phyloP scores from a whole-genome alignment of 108 stramenopile genomes.

The Asterionellopsis glacialis region DNA sequence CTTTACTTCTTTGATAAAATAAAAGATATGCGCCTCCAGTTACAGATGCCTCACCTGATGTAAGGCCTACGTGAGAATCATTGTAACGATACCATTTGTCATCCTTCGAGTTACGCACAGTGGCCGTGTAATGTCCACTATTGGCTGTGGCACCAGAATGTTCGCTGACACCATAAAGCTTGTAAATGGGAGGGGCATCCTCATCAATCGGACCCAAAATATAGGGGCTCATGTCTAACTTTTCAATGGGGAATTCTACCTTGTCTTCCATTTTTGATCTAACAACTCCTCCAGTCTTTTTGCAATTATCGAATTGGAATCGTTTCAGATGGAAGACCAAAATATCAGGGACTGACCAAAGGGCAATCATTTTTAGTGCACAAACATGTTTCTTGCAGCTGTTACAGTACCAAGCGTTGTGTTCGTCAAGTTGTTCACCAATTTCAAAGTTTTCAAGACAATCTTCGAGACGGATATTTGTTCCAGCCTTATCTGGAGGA shows the following conservation, averaged over 20 bases:
- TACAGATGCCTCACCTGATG: constrained; percentile 66
- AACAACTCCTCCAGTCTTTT: constrained; percentile 44
- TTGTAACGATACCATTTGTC: constrained; percentile 80
- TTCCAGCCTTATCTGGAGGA: constrained; percentile 39
- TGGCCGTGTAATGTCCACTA: constrained; percentile 86
- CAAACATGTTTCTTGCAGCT: constrained; percentile 77
- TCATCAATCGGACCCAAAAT: constrained; percentile 64
- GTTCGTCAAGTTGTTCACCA: constrained; percentile 80
- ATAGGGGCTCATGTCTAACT: constrained; percentile 56
- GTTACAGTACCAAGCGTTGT: constrained; percentile 83
- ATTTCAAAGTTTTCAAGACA: constrained; percentile 78
- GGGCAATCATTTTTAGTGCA: constrained; percentile 74
- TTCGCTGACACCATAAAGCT: constrained; percentile 77
- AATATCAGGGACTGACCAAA: constrained; percentile 81
- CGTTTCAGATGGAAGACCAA: constrained; percentile 77
- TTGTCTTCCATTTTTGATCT: constrained; percentile 72
- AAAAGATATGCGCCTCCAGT: constrained; percentile 81
- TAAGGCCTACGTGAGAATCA: constrained; percentile 70
- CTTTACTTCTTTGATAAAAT: constrained; percentile 69
- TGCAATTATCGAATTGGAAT: constrained; percentile 70
- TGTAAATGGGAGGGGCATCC: constrained; percentile 78
- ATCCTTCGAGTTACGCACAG: constrained; percentile 72
- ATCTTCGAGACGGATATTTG: constrained; percentile 46
- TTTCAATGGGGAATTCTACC: constrained; percentile 70
- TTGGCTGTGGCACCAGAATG: constrained; percentile 75